Base-by-base conservation (phyloP, 2,329 filamentous ascomycete species). In the Botrytis cinerea region DNA sequence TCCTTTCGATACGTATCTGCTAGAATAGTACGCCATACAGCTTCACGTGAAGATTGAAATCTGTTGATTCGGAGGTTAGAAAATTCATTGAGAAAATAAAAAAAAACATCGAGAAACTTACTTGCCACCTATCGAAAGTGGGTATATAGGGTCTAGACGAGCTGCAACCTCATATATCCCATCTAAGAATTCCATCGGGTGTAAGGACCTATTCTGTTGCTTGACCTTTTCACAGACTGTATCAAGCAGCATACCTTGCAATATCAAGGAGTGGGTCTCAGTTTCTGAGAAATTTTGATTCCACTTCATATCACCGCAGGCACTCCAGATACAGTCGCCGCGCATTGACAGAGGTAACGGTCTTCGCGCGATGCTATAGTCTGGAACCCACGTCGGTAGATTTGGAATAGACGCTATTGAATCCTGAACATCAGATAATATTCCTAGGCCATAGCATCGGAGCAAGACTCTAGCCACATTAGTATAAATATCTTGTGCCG, bases 1-100 rank as follows among this genome's bases (percentile, higher is more conserved):
- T 71, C 32, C 16, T 51, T 63, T 35, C 16, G 45, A 45, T 57
- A 71, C 35, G 60, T 66, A 54, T 71, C 46, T 12, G 70, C 60
- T 7, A 71, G 4, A 28, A 71, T 28, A 20, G 70, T 71, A 9
- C 70, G 70, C 70, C 70, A 71, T 6, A 71, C 35, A 22, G 51
- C 70, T 54, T 71, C 70, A 25, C 48, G 59, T n/a, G 59, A 43
- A 32, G 70, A 67, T 71, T 71, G 70, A 71, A 54, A 66, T 32
- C 70, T 71, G 40, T 35, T 40, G 3, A 43, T 32, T 9, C 16
- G 4, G 40, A 10, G 3, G 40, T 71, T 35, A 71, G 60, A 2
- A 25, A 9, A 9, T 25, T 32, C 10, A 46, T 43, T 35, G 12
- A 40, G 10, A 57, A 57, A 22, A 9, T 32, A 3, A 32, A 1